These are phyloP conservation scores for Tylopilus subfusipes DNA, from an alignment of 768 basidiomycete species.

Conservation along the genomic window DNA sequence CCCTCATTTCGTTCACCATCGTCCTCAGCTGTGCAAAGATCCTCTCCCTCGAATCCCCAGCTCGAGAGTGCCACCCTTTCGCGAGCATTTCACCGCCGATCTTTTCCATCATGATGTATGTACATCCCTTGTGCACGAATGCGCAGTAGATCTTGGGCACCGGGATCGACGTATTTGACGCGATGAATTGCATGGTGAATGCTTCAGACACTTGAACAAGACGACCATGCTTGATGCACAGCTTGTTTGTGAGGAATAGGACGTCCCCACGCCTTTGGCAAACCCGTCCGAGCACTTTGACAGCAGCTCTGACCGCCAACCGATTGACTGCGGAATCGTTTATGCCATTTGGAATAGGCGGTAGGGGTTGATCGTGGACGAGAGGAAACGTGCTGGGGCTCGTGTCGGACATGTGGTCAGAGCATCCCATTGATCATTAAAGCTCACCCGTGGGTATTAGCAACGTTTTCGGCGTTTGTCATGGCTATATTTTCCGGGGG, in stretches of 20 bases:
- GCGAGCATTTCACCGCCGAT: background rate
- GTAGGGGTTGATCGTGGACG: too few relatives aligned
- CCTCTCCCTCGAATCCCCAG: background rate
- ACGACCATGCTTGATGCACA: background rate
- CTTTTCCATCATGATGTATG: background rate
- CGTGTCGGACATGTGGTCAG: too few relatives aligned
- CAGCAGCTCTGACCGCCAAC: too few relatives aligned
- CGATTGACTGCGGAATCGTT: too few relatives aligned
- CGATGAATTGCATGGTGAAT: background rate
- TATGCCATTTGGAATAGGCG: too few relatives aligned
- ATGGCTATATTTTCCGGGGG: too few relatives aligned
- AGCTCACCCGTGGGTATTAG: too few relatives aligned
- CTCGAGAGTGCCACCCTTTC: background rate
- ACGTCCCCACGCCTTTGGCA: background rate
- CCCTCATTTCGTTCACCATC: background rate
- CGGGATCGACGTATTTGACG: background rate
- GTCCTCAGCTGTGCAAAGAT: background rate
- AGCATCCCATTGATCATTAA: too few relatives aligned
- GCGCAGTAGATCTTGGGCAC: background rate
- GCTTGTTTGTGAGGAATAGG: background rate
- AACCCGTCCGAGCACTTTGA: background rate
- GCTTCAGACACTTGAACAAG: background rate
- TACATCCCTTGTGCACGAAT: background rate
- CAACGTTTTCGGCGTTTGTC: too few relatives aligned
- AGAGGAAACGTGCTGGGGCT: too few relatives aligned